Base-by-base conservation (phyloP, 352 stramenopile species). In the Globisporangium polare region DNA sequence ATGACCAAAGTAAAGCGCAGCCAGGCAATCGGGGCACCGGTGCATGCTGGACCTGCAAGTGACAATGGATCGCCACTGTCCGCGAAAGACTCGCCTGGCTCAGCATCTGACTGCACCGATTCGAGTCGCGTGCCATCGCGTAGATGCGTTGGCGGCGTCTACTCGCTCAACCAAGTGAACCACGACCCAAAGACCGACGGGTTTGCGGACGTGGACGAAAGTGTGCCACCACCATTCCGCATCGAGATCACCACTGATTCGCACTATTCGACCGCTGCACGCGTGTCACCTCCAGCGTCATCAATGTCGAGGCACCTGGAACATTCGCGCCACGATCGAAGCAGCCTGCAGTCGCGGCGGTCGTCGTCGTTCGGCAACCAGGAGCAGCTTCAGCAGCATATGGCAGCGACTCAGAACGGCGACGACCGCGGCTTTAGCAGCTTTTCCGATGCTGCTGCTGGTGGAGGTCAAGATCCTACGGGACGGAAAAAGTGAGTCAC, bases 131-230 rank as follows among this genome's bases (percentile, higher is more conserved):
- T 62, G 8, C 62, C 65, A 0, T 88, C 77, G 35, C 75, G 78
- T 5, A 77, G 78, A 20, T 75, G 68, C n/a, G 58, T 75, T 1
- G 68, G 77, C 7, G 73, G 72, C 17, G 66, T 61, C 0, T 77
- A 74, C 37, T 80, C 74, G 0, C 74, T 74, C 29, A 89, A 86
- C 46, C 77, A 89, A 46, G 51, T 74, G 1, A 75, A 88, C 39
- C 83, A 94, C 52, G 82, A 92, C 51, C 86, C 86, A 0, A 90
- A 83, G 54, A 90, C 72, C 0, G 86, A 94, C 37, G 86, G 86
- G 0, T 94, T 94, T 60, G 75, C 85, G 0, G 81, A 89, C 1
- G 79, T 94, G 0, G 86, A 94, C 27, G 86, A 94, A 55, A 91
- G 74, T 9, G 75, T 93, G 3, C 86, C 86, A 0, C 78, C 81